A percentile compares a stretch with the other conserved stretches of the same genome.
Conservation (phyloP, 2,329 filamentous ascomycete genomes). For the Stagonosporopsis tanaceti region DNA sequence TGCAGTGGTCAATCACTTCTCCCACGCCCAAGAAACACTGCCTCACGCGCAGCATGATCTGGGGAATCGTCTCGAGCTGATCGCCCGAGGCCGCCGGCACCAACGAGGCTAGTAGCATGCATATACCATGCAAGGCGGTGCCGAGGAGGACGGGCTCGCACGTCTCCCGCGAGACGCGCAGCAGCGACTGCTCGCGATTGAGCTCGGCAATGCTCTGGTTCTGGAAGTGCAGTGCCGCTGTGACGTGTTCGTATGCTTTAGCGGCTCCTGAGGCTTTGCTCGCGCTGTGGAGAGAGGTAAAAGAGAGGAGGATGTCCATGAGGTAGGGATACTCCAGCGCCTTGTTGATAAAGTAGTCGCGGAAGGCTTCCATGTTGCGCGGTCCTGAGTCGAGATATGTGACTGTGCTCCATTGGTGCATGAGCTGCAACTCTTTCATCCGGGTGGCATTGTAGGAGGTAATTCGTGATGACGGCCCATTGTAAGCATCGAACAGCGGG, state of each 20-base stretch:
- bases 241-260: conserved; percentile 4
- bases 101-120: background rate
- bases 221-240: conserved; percentile 6
- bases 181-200: background rate
- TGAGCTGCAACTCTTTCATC: conserved; percentile 20
- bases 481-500: background rate
- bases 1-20: background rate
- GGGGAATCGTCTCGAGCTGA: background rate
- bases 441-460: conserved; percentile 4
- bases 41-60: conserved; percentile 5
- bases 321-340: conserved; percentile 20
- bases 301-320: conserved; percentile 21
- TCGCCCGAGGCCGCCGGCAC: background rate
- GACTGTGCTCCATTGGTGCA: conserved; percentile 24
- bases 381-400: conserved; percentile 12
- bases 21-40: conserved; percentile 2
- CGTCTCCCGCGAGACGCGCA: background rate
- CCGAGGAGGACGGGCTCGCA: background rate
- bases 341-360: conserved; percentile 14
- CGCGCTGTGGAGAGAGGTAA: conserved; percentile 20
- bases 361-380: conserved; percentile 15
- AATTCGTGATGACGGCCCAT: background rate
- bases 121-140: background rate
- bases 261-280: background rate
- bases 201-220: conserved; percentile 10